Percentiles rank a stretch among this genome's conserved stretches.
Evolutionary conservation across 257 asterid genomes (phyloP).

Genomic region (Gentiana straminea): DNA sequence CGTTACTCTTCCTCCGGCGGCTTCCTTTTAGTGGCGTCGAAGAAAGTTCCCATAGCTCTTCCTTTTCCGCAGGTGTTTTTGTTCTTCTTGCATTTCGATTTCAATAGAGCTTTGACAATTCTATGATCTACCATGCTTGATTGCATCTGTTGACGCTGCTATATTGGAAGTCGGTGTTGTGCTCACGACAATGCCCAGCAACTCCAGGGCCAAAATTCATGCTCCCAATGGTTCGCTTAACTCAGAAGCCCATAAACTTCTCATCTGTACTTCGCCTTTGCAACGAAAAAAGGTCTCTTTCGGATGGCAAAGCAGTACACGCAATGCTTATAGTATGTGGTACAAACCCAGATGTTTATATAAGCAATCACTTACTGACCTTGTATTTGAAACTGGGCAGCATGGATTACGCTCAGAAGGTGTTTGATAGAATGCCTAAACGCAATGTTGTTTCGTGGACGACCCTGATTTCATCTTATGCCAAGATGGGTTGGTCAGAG

Average conservation of each 20-base stretch:
- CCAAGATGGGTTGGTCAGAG: constrained; percentile 35
- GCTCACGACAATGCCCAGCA: background rate
- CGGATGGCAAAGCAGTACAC: constrained; percentile 46
- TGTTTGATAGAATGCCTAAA: constrained; percentile 52
- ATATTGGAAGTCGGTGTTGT: no score
- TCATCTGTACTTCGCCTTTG: constrained; percentile 44
- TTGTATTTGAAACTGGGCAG: constrained; percentile 34
- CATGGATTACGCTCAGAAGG: constrained; percentile 29
- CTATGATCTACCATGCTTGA: no score
- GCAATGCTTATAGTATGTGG: constrained; percentile 42
- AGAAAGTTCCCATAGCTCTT: no score
- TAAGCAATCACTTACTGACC: constrained; percentile 43
- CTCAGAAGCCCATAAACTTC: constrained; percentile 22
- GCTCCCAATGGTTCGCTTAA: constrained; percentile 5
- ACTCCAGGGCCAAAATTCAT: background rate
- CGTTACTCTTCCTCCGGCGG: no score
- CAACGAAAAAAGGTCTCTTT: constrained; percentile 28
- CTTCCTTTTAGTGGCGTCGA: no score
- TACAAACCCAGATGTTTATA: constrained; percentile 28
- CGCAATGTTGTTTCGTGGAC: constrained; percentile 59
- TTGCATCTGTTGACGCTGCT: no score
- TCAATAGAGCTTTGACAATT: no score
- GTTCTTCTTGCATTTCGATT: no score
- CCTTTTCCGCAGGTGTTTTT: no score
- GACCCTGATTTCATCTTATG: constrained; percentile 49